Percentiles rank a stretch among this genome's conserved stretches.
Evolutionary conservation across 2,329 filamentous ascomycete genomes (phyloP).

Genomic region (Xylaria digitata): DNA sequence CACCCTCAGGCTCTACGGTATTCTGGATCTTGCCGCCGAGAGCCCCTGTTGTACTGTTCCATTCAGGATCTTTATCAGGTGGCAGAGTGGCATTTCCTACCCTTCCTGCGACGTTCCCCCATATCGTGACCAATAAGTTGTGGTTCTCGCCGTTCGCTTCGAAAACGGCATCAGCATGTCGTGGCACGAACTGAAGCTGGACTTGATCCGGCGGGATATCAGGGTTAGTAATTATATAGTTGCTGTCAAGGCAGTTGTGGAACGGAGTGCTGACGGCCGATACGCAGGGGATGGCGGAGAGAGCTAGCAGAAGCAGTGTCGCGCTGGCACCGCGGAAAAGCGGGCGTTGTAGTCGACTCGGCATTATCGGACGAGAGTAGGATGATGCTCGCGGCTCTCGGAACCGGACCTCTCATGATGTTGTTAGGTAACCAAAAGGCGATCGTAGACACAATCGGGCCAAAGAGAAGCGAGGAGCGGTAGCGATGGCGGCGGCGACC

Average conservation of each 20-base stretch:
- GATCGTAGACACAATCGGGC: conserved; percentile 38
- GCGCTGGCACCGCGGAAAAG: conserved; percentile 10
- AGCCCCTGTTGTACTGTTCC: conserved; percentile 61
- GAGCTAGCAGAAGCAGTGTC: conserved; percentile 53
- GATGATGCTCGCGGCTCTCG: conserved; percentile 30
- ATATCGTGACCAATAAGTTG: conserved; percentile 80
- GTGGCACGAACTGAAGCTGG: conserved; percentile 82
- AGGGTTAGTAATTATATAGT: conserved; percentile 62
- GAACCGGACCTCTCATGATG: conserved; percentile 46
- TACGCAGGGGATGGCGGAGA: conserved; percentile 56
- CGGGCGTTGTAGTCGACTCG: conserved; percentile 26
- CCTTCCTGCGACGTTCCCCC: conserved; percentile 89
- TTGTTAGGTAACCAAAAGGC: conserved; percentile 30
- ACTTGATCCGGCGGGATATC: conserved; percentile 55
- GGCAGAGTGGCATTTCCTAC: conserved; percentile 69
- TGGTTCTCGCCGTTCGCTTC: conserved; percentile 69
- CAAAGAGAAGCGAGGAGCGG: conserved; percentile 36
- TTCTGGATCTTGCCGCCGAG: conserved; percentile 81
- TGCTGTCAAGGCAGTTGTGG: conserved; percentile 81
- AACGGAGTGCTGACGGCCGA: conserved; percentile 78
- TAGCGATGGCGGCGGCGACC: conserved; percentile 42
- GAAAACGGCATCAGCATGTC: conserved; percentile 80
- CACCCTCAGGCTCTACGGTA: conserved; percentile 59
- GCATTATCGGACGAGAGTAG: conserved; percentile 26
- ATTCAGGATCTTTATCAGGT: conserved; percentile 65